A percentile compares a stretch with the other conserved stretches of the same genome.
phyloP scores from a whole-genome alignment of 805 yeast genomes.

The Saturnispora saitoi region DNA sequence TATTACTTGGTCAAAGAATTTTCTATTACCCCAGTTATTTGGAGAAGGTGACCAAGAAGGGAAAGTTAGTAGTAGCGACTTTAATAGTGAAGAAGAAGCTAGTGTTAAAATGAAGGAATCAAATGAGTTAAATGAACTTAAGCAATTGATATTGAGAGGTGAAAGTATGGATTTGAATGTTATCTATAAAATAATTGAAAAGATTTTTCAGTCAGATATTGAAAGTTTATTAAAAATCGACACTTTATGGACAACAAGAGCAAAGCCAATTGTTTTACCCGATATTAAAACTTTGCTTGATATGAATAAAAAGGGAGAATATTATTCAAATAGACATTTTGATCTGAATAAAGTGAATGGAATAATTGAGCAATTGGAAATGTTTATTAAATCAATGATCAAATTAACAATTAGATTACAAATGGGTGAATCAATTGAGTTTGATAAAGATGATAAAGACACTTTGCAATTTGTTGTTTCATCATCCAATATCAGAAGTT shows the following conservation, averaged over 20 bases:
- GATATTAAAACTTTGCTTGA: constrained; percentile 1
- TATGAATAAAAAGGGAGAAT: background rate
- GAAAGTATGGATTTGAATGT: constrained; percentile 24
- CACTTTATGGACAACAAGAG: constrained; percentile 68
- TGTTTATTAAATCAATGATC: constrained; percentile 42
- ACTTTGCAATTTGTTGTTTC: constrained; percentile 83
- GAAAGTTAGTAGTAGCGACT: constrained; percentile 37
- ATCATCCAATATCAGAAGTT: constrained; percentile 71
- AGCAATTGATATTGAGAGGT: constrained; percentile 27
- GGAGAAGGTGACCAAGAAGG: constrained; percentile 37
- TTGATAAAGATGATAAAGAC: constrained; percentile 94
- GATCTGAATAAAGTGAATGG: constrained; percentile 49
- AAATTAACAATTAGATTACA: constrained; percentile 42
- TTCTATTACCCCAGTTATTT: constrained; percentile 73
- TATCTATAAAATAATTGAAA: constrained; percentile 40
- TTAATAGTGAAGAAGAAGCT: constrained; percentile 56
- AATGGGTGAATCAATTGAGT: constrained; percentile 39
- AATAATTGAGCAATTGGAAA: constrained; percentile 50
- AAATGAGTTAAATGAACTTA: constrained; percentile 51
- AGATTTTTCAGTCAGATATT: constrained; percentile 68
- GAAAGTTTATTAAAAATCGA: constrained; percentile 62
- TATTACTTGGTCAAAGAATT: constrained; percentile 95
- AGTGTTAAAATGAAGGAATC: constrained; percentile 57
- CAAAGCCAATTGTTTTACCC: constrained; percentile 56
- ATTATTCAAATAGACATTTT: constrained; percentile 4